These are phyloP conservation scores for Aquilaria yunnanensis DNA, from an alignment of 345 rosid genomes.

Conservation along the genomic window DNA sequence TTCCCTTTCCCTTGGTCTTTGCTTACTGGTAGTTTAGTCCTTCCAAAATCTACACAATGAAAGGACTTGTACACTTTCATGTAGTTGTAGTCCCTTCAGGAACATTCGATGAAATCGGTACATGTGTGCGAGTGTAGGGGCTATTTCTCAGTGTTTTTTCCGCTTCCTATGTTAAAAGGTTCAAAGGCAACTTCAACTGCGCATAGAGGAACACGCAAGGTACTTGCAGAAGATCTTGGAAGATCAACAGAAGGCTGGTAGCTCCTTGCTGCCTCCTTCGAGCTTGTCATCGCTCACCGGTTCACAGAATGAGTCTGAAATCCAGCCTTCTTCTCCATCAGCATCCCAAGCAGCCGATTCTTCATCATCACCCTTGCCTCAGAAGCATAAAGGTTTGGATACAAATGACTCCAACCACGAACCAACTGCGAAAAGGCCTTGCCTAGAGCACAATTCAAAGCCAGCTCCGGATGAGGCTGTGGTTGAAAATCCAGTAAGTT, in stretches of 20 bases:
- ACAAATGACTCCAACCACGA: constrained; percentile 18
- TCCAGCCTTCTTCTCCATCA: constrained; percentile 19
- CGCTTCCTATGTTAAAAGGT: constrained; percentile 34
- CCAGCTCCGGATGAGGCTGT: constrained; percentile 16
- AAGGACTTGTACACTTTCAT: too few relatives aligned
- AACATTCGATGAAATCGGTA: too few relatives aligned
- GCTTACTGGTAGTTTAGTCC: too few relatives aligned
- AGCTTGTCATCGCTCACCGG: constrained; percentile 28
- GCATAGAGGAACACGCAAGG: constrained; percentile 87
- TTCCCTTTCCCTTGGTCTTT: too few relatives aligned
- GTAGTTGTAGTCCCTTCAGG: too few relatives aligned
- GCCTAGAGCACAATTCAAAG: constrained; percentile 27
- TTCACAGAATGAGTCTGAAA: constrained; percentile 22
- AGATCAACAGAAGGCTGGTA: constrained; percentile 69
- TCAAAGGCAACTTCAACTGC: constrained; percentile 66
- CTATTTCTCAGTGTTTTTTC: not conserved
- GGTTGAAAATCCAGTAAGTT: constrained; percentile 31
- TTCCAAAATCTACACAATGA: too few relatives aligned
- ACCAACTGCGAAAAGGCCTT: constrained; percentile 33
- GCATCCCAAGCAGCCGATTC: constrained; percentile 22
- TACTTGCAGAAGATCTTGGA: constrained; percentile 82
- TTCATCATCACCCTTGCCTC: constrained; percentile 20
- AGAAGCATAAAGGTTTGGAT: constrained; percentile 32
- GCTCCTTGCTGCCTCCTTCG: constrained; percentile 31
- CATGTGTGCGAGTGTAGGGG: too few relatives aligned